Percentiles rank a stretch among this genome's conserved stretches.
phyloP scores from a whole-genome alignment of 768 basidiomycete species.

The Tulasnella calospora region DNA sequence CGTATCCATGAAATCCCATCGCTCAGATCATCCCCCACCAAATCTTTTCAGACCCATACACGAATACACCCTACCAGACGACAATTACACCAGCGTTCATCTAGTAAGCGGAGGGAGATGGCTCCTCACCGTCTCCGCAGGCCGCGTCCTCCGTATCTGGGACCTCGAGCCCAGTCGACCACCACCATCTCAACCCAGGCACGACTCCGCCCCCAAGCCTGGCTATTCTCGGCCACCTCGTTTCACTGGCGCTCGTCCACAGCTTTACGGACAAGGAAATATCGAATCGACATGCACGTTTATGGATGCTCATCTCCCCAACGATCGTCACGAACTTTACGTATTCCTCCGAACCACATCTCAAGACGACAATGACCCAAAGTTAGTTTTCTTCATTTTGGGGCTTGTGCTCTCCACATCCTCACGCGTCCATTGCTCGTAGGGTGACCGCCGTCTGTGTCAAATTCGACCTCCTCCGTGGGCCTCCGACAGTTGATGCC shows the following conservation, averaged over 20 bases:
- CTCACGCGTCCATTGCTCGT: neutral
- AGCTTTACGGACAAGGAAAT: neutral
- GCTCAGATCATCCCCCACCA: neutral
- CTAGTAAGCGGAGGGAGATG: constrained; percentile 7
- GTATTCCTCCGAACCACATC: neutral
- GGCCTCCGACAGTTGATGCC: neutral
- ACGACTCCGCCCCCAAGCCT: neutral
- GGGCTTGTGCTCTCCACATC: neutral
- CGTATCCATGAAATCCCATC: neutral
- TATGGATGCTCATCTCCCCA: neutral
- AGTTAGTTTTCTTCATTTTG: neutral
- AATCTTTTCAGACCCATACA: neutral
- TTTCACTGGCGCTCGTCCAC: neutral
- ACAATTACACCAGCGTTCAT: neutral
- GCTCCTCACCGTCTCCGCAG: constrained; percentile 9
- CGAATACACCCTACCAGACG: constrained; percentile 17
- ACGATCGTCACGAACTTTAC: constrained; percentile 6
- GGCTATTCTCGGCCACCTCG: neutral
- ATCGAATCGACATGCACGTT: neutral
- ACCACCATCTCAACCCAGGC: neutral
- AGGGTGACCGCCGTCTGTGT: neutral
- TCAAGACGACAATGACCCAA: neutral
- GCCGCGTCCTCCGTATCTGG: neutral
- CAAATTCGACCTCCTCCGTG: neutral
- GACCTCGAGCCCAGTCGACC: neutral